Conservation (phyloP, 768 basidiomycete species). For the Amanita thiersii region DNA sequence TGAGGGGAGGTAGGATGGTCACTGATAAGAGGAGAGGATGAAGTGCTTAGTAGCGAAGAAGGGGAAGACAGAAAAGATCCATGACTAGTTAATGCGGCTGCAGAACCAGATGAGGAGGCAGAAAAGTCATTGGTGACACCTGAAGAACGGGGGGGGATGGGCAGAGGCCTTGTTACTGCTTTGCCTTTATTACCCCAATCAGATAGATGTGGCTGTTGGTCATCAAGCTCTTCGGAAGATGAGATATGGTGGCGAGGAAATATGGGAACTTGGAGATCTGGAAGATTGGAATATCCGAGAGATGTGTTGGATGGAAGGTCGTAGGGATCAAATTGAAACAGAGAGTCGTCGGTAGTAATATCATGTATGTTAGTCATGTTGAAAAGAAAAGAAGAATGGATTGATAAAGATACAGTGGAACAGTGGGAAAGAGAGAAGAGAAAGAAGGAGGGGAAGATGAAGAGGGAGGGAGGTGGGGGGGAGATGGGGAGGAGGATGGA, state of each 20-base stretch:
- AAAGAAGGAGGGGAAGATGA: slow-evolving; percentile 10
- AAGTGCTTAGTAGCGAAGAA: slow-evolving; percentile 15
- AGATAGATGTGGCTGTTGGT: slow-evolving; percentile 8
- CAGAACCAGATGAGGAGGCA: neutral
- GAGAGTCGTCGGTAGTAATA: slow-evolving; percentile 45
- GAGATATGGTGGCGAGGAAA: slow-evolving; percentile 21
- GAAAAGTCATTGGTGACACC: neutral
- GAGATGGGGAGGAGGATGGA: slow-evolving; percentile 4
- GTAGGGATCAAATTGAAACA: slow-evolving; percentile 45
- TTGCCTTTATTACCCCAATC: slow-evolving; percentile 42
- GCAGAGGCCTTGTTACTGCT: slow-evolving; percentile 42
- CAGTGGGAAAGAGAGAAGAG: slow-evolving; percentile 14
- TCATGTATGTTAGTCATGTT: slow-evolving; percentile 28
- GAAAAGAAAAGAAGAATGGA: slow-evolving; percentile 9
- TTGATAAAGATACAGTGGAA: slow-evolving; percentile 2
- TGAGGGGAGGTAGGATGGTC: neutral
- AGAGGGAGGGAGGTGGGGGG: slow-evolving; percentile 8
- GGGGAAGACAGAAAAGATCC: slow-evolving; percentile 14
- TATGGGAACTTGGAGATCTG: slow-evolving; percentile 14
- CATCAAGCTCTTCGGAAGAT: slow-evolving; percentile 21
- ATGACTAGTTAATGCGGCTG: slow-evolving; percentile 10
- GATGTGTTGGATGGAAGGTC: slow-evolving; percentile 17
- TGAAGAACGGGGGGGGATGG: slow-evolving; percentile 21
- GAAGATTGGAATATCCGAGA: slow-evolving; percentile 11
- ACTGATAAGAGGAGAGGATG: slow-evolving; percentile 6